These are phyloP conservation scores for Forsythia suspensa DNA, from an alignment of 257 asterid genomes.

Conservation along the genomic window DNA sequence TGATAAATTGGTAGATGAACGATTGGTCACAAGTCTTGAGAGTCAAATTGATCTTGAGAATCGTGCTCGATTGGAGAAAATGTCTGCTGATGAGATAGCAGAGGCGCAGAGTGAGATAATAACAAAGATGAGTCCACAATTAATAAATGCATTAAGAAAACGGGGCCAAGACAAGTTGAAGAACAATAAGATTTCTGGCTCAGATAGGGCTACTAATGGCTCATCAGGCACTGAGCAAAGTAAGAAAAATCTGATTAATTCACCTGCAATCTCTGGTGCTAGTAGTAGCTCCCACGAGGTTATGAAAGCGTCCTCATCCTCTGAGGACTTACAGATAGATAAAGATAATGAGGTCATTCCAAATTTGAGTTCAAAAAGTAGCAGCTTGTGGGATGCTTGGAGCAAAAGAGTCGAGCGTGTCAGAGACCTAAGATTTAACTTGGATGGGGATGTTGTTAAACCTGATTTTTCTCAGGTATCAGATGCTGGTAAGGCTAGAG, in stretches of 20 bases:
- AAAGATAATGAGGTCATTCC: constrained; percentile 28
- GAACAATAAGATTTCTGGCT: constrained; percentile 42
- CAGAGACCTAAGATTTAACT: constrained; percentile 73
- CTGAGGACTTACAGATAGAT: constrained; percentile 28
- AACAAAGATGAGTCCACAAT: constrained; percentile 66
- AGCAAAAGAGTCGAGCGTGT: constrained; percentile 81
- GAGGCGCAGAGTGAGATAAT: constrained; percentile 81
- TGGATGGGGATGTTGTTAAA: constrained; percentile 54
- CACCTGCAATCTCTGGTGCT: constrained; percentile 26
- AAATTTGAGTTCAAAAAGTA: constrained; percentile 26
- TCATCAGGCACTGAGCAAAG: constrained; percentile 33
- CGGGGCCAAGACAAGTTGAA: constrained; percentile 63
- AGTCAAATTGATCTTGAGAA: constrained; percentile 88
- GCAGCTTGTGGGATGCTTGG: constrained; percentile 77
- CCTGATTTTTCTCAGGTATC: constrained; percentile 36
- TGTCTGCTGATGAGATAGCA: constrained; percentile 82
- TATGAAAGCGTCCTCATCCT: constrained; percentile 14
- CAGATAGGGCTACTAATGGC: constrained; percentile 31
- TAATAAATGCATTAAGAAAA: constrained; percentile 56
- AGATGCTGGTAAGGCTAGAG: constrained; percentile 44
- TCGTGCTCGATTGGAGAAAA: constrained; percentile 54
- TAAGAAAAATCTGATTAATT: constrained; percentile 25
- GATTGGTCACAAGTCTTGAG: constrained; percentile 40
- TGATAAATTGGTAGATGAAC: constrained; percentile 35
- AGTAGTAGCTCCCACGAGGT: constrained; percentile 30